Evolutionary conservation across 1,139 yeast genomes (phyloP), one percentile per base, ranked within the genome.

Genomic region (Zygosaccharomyces pseudobailii): DNA sequence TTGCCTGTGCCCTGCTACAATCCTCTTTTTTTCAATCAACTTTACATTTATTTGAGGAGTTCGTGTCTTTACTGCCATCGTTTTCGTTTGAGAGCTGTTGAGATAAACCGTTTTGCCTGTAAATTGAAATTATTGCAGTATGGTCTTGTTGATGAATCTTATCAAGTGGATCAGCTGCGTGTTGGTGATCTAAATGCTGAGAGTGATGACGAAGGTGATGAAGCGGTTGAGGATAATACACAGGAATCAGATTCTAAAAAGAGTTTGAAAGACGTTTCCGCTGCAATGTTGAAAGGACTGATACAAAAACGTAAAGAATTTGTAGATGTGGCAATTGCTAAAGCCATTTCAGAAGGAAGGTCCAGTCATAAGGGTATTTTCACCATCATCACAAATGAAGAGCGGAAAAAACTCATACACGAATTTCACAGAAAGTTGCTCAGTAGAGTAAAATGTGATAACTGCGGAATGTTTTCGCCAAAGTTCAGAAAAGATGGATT

Each of bases 381-480:
- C 53, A 87, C 97, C 27, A 89, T 96, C 6, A 79, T 94, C 30
- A 87, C 90, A 37, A 78, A 80, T 32, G 96, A 89, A 63, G 96
- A 88, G 69, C 82, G 98, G 69, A 90, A 90, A 65, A 68, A 67
- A 19, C 71, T 85, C 53, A 76, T 94, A 54, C 85, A 82, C 51
- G 87, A 83, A 36, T 84, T 90, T 60, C 87, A 89, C 72, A 80
- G 78, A 60, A 78, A 79, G 57, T 71, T 89, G 47, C 72, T 87
- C 56, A 70, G 84, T 43, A 81, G 96, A 68, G 83, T 88, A 49
- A 86, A 83, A 68, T 94, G 99, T 78, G 95, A 87, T 63, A 89
- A 89, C 69, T 94, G 99, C 78, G 87, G 89, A 42, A 87, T 90
- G 96, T 87, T 76, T 67, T 88, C 96, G 38, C 97, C 98, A 47